phyloP scores from a whole-genome alignment of 176 grass and related monocot genomes.

The Avena eriantha region DNA sequence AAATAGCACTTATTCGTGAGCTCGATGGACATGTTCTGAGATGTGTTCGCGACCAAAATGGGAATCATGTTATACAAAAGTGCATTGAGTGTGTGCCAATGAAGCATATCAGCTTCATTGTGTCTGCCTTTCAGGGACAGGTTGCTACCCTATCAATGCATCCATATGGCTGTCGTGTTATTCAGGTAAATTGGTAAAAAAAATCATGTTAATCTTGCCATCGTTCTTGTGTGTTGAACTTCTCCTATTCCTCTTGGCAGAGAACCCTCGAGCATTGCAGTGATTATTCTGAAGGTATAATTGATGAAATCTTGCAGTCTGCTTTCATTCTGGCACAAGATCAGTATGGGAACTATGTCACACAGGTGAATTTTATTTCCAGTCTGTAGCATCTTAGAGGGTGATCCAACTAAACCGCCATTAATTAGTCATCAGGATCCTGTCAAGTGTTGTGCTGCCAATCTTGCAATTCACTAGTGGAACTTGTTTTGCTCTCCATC shows the following conservation, averaged over 20 bases:
- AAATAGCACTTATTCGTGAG: conserved; percentile 73
- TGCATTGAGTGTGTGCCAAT: conserved; percentile 90
- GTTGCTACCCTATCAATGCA: conserved; percentile 84
- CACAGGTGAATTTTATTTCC: conserved; percentile 61
- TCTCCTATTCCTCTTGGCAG: conserved; percentile 44
- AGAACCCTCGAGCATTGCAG: conserved; percentile 85
- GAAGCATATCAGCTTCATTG: conserved; percentile 81
- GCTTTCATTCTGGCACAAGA: conserved; percentile 83
- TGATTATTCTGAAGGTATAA: conserved; percentile 68
- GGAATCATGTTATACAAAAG: conserved; percentile 98
- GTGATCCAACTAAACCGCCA: background rate
- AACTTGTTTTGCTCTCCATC: background rate
- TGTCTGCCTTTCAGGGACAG: conserved; percentile 83
- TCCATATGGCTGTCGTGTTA: conserved; percentile 94
- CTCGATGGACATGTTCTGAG: conserved; percentile 88
- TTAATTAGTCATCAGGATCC: background rate
- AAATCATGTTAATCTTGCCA: background rate
- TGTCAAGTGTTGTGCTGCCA: background rate
- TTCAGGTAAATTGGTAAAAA: conserved; percentile 68
- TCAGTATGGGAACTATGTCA: conserved; percentile 98
- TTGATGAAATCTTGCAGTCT: conserved; percentile 92
- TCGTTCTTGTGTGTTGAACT: conserved; percentile 1
- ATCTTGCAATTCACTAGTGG: background rate
- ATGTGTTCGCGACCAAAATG: conserved; percentile 93
- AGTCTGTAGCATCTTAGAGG: background rate